phyloP scores from a whole-genome alignment of 805 yeast species.

The Barnettozyma botsteinii region DNA sequence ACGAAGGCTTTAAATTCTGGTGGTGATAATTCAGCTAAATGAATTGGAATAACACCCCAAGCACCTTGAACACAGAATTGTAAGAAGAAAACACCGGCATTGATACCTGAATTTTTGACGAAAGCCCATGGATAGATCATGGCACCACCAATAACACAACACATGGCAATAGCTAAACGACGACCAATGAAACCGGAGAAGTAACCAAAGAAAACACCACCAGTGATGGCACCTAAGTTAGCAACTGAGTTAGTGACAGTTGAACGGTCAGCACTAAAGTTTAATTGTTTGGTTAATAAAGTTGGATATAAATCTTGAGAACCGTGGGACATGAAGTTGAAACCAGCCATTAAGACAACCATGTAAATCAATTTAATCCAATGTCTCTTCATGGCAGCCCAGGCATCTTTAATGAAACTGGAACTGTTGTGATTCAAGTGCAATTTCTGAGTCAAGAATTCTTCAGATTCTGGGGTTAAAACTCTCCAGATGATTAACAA shows the following conservation, averaged over 20 bases:
- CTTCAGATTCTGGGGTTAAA: slow-evolving; percentile 46
- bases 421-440: slow-evolving; percentile 28
- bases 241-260: slow-evolving; percentile 55
- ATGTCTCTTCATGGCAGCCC: slow-evolving; percentile 36
- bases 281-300: slow-evolving; percentile 41
- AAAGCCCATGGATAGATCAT: slow-evolving; percentile 61
- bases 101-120: slow-evolving; percentile 40
- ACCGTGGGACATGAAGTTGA: slow-evolving; percentile 58
- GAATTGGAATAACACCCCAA: slow-evolving; percentile 64
- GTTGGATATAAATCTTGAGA: slow-evolving; percentile 62
- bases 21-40: slow-evolving; percentile 55
- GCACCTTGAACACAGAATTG: slow-evolving; percentile 65
- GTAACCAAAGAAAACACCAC: slow-evolving; percentile 53
- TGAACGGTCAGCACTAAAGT: slow-evolving; percentile 36
- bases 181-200: slow-evolving; percentile 50
- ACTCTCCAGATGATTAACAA: slow-evolving; percentile 38
- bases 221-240: slow-evolving; percentile 51
- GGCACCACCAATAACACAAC: slow-evolving; percentile 53
- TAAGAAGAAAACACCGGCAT: slow-evolving; percentile 55
- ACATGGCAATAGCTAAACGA: slow-evolving; percentile 44
- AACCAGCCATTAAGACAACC: slow-evolving; percentile 56
- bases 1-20: slow-evolving; percentile 59
- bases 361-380: slow-evolving; percentile 56
- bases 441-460: slow-evolving; percentile 38
- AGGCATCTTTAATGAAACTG: slow-evolving; percentile 29